Percentiles rank a stretch among this genome's conserved stretches.
Evolutionary conservation across 2,329 filamentous ascomycete species (phyloP).

Genomic region (Blastomyces silverae): DNA sequence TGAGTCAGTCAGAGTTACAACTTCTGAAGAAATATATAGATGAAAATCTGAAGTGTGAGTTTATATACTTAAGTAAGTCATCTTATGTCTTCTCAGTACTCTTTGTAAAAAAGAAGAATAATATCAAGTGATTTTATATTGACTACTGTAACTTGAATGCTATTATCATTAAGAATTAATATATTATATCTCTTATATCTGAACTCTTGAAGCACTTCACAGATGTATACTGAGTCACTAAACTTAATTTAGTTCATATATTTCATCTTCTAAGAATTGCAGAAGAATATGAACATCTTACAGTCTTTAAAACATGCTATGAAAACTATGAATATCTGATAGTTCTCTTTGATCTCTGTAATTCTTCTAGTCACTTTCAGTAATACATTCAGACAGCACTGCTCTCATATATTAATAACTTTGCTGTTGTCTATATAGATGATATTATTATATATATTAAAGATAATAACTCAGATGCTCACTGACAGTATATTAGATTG

Average conservation of each 20-base stretch:
- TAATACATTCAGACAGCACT: conserved; percentile 26
- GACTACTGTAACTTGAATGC: too few relatives aligned
- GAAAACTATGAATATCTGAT: conserved; percentile 18
- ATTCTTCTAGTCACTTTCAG: conserved; percentile 22
- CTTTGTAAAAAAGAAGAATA: too few relatives aligned
- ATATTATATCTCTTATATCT: too few relatives aligned
- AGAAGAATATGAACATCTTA: conserved; percentile 22
- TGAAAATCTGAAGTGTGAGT: too few relatives aligned
- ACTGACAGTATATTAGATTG: neutral
- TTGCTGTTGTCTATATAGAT: conserved; percentile 25
- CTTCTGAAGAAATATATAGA: conserved; percentile 21
- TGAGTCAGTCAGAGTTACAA: conserved; percentile 20
- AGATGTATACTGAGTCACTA: conserved; percentile 20
- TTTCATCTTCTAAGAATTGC: conserved; percentile 28
- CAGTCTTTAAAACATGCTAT: conserved; percentile 17
- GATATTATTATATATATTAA: conserved; percentile 28
- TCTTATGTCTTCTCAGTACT: too few relatives aligned
- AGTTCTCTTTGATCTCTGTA: conserved; percentile 18
- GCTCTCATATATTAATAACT: conserved; percentile 19
- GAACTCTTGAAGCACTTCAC: conserved; percentile 17
- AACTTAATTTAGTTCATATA: conserved; percentile 24
- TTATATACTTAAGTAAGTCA: too few relatives aligned
- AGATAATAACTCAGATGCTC: neutral
- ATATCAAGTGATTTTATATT: too few relatives aligned
- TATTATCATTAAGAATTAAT: too few relatives aligned